A percentile compares a stretch with the other conserved stretches of the same genome.
Evolutionary conservation across 768 basidiomycete genomes (phyloP).

Genomic region (Trichaptum fuscoviolaceum): DNA sequence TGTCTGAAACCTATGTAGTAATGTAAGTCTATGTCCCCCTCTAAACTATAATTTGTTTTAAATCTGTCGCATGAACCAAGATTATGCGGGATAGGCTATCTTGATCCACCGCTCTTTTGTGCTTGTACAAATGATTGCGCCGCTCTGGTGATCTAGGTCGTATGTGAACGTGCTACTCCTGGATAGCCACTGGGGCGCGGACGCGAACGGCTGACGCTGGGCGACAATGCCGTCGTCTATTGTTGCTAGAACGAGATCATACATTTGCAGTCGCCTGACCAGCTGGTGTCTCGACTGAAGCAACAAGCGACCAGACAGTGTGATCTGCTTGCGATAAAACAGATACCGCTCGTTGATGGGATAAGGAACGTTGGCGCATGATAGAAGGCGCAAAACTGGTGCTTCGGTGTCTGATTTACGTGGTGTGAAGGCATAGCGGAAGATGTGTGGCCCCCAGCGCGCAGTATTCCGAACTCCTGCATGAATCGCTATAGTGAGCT

Average conservation of each 20-base stretch:
- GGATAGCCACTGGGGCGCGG: neutral
- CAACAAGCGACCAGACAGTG: neutral
- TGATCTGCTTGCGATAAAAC: no score
- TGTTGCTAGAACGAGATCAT: neutral
- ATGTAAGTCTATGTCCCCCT: no score
- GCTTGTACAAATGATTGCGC: no score
- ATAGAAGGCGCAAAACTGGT: neutral
- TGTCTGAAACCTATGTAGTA: no score
- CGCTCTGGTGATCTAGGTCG: no score
- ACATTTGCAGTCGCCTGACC: neutral
- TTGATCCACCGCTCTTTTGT: no score
- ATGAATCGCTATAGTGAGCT: neutral
- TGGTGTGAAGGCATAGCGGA: neutral
- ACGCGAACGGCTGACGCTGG: neutral
- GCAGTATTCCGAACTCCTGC: neutral
- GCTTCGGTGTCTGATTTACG: neutral
- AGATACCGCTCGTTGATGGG: neutral
- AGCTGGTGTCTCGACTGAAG: neutral
- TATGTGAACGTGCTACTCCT: no score
- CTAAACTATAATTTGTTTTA: no score
- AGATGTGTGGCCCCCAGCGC: no score
- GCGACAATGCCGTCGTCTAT: neutral
- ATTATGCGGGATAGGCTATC: no score
- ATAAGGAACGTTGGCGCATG: neutral
- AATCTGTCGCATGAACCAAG: no score